These are phyloP conservation scores for Cubamyces lactineus DNA, from an alignment of 768 basidiomycete genomes.

Conservation along the genomic window DNA sequence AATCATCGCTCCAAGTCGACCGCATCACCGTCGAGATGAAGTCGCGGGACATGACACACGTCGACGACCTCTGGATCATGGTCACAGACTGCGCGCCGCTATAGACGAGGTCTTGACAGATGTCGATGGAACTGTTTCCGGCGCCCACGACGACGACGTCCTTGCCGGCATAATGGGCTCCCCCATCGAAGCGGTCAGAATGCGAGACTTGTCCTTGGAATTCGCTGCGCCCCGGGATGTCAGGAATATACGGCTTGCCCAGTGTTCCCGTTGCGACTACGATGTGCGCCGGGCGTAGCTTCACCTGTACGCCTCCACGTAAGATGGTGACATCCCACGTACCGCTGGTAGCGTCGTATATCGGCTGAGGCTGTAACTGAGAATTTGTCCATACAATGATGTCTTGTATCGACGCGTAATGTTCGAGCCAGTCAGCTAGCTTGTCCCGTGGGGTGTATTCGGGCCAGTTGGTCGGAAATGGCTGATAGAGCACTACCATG, in stretches of 20 bases:
- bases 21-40: neutral
- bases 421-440: conserved; percentile 49
- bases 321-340: conserved; percentile 42
- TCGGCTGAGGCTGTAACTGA: conserved; percentile 36
- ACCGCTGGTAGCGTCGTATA: conserved; percentile 37
- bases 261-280: conserved; percentile 43
- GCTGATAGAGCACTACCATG: conserved; percentile 42
- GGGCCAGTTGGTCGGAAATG: conserved; percentile 45
- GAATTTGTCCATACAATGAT: conserved; percentile 48
- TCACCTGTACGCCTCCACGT: conserved; percentile 34
- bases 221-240: conserved; percentile 27
- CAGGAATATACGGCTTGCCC: conserved; percentile 40
- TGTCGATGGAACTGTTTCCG: conserved; percentile 45
- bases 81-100: conserved; percentile 41
- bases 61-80: conserved; percentile 48
- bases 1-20: conserved; percentile 25
- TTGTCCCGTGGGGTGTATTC: conserved; percentile 46
- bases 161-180: conserved; percentile 37
- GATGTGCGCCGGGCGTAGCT: conserved; percentile 43
- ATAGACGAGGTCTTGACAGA: conserved; percentile 42
- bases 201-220: conserved; percentile 42
- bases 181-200: conserved; percentile 37
- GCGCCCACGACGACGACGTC: conserved; percentile 46
- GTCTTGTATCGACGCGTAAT: conserved; percentile 45
- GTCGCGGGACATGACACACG: conserved; percentile 36